Base-by-base conservation (phyloP, 352 stramenopile species). In the Phytopythium sindhum region DNA sequence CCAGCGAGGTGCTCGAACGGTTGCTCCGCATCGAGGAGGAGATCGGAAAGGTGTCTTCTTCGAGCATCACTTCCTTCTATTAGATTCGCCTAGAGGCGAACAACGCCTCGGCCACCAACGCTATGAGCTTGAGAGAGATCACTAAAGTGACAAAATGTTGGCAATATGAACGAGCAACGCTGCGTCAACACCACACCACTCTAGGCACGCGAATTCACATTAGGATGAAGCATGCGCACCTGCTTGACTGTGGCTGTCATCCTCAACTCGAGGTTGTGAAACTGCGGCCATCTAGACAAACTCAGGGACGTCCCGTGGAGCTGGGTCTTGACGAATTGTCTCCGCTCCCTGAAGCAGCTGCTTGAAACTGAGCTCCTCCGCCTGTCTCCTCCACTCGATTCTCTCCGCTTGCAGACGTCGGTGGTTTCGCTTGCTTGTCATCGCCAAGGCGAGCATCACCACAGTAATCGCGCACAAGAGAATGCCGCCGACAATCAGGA, bases 1-100 rank as follows among this genome's bases (percentile, higher is more conserved):
- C 72, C 0, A 62, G 75, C 6, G 72, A 83, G 24, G 51, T 67
- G 9, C 56, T 83, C 12, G 54, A 73, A 6, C 72, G 75, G 53
- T 39, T 82, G 44, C 63, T 65, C 23, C 57, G 69, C 19, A 74
- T 77, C 12, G 59, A 80, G 35, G 51, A 62, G 0, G 69, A 75
- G 6, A 28, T 78, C 28, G 61, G 70, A n/a, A 75, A 67, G 35
- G n/a, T 45, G 26, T 70, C 64, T n/a, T 59, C 45, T 9, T 53
- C 28, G 24, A 65, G 45, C 57, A 48, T 51, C 29, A 57, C 37
- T 19, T 48, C 50, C 4, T 60, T 60, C n/a, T 56, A 55, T 51
- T 64, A 51, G 42, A 29, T 31, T 17, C 35, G 12, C 17, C 50
- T 15, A 39, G n/a, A 26, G 42, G 33, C 26, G 26, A 26, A 0